phyloP scores from a whole-genome alignment of 257 asterid genomes.

The Thymus mandschuricus region DNA sequence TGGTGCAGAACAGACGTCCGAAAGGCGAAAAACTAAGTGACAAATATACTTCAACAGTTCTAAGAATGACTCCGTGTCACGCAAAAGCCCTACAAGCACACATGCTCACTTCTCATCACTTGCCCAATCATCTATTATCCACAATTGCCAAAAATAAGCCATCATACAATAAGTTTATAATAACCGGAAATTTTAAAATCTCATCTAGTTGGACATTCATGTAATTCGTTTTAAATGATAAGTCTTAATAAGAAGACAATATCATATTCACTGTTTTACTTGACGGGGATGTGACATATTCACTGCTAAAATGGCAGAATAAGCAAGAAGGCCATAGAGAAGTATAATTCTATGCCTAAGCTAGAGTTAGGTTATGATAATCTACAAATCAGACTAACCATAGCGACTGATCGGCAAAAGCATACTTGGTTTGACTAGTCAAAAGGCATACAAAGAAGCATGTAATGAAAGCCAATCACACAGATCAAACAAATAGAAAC shows the following conservation, averaged over 20 bases:
- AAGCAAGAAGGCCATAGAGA: background rate
- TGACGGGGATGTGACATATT: background rate
- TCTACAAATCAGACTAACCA: background rate
- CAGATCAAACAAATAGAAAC: conserved; percentile 17
- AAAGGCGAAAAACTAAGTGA: conserved; percentile 21
- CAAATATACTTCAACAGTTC: conserved; percentile 6
- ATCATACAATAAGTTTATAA: background rate
- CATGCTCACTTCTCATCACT: conserved; percentile 8
- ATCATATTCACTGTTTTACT: background rate
- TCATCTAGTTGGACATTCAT: background rate
- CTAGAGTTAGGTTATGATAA: background rate
- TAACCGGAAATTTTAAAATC: background rate
- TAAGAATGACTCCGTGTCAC: conserved; percentile 15
- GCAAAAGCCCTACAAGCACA: conserved; percentile 21
- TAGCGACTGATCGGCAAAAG: background rate
- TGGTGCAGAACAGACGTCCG: conserved; percentile 31
- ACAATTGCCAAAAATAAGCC: conserved; percentile 2
- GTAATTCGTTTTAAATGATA: conserved; percentile 7
- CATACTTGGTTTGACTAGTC: conserved; percentile 2
- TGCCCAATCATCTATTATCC: conserved; percentile 19
- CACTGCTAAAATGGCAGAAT: background rate
- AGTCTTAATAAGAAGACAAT: background rate
- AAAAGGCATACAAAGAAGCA: background rate
- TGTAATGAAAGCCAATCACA: background rate
- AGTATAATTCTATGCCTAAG: background rate